Evolutionary conservation across 2,329 filamentous ascomycete genomes (phyloP), one percentile per base, ranked within the genome.

Genomic region (Pseudocercospora fijiensis): DNA sequence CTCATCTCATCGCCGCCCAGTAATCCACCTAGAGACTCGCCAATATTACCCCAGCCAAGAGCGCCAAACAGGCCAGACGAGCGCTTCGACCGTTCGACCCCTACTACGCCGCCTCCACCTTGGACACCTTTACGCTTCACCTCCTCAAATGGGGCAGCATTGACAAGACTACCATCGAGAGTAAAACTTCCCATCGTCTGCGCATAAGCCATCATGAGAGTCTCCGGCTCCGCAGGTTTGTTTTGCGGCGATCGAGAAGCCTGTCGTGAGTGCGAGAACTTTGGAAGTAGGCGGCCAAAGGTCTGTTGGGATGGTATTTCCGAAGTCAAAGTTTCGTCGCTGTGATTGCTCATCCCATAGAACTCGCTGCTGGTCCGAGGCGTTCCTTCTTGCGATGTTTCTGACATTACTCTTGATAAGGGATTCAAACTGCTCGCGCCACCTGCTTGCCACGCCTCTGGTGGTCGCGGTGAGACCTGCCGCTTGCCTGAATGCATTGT

Each of bases 161-260:
- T 94, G 64, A 99, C 88, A 22, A 99, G 80, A 1, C 95, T 96
- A 0, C 92, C 92, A 74, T 99, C 95, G 6, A 99, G 80, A 0
- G 88, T 92, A 71, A 99, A 99, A 0, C 91, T 93, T 3, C 95
- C 95, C 76, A 92, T 90, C 2, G 98, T 86, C 72, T 99, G 95
- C 2, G 91, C 94, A 77, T 96, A 99, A 0, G 93, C 95, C 95
- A 99, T 99, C 87, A 99, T 96, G 60, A 99, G 80, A 1, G 89
- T 88, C 75, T 98, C 93, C 0, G 91, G 87, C 43, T 82, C 76
- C 79, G 81, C 72, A 80, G 79, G 78, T 24, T 62, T 76, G 79
- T 49, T 65, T 37, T 64, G 63, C 13, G 65, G 65, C 9, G 70
- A 71, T 28, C 67, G 65, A n/a, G 84, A 85, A 58, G 77, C 74